Conservation (phyloP, 495 filamentous ascomycete genomes). For the Tuber calosporum region DNA sequence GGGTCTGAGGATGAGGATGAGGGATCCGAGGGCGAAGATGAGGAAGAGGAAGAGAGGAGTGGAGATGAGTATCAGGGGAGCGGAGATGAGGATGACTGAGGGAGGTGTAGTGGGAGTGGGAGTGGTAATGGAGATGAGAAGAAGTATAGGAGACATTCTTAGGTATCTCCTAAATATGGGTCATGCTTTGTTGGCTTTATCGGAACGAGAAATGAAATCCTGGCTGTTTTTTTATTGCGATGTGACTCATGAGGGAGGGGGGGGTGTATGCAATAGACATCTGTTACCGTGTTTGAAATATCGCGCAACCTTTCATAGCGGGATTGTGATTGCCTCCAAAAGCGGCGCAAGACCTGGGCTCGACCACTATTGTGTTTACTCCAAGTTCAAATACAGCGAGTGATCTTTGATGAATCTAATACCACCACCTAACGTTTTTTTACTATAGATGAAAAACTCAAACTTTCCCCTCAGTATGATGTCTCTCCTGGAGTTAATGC, state of each 20-base stretch:
- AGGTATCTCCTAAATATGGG: too few relatives aligned
- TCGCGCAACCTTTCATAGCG: background rate
- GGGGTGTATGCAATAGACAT: background rate
- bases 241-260: too few relatives aligned
- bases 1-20: conserved; percentile 21
- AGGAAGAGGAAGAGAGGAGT: conserved; percentile 3
- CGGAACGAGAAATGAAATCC: background rate
- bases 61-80: conserved; percentile 26
- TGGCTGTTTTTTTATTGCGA: background rate
- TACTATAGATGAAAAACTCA: background rate
- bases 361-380: background rate
- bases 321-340: background rate
- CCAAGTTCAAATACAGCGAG: background rate
- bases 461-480: background rate
- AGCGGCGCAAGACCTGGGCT: background rate
- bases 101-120: background rate
- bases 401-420: background rate
- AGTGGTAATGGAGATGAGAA: background rate
- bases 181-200: background rate
- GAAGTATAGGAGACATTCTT: conserved; percentile 12
- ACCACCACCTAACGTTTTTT: background rate
- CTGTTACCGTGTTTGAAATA: background rate
- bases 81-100: conserved; percentile 13
- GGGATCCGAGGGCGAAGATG: conserved; percentile 11
- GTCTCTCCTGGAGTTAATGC: background rate